Conservation (phyloP, 805 yeast genomes). For the Nakazawaea holstii region DNA sequence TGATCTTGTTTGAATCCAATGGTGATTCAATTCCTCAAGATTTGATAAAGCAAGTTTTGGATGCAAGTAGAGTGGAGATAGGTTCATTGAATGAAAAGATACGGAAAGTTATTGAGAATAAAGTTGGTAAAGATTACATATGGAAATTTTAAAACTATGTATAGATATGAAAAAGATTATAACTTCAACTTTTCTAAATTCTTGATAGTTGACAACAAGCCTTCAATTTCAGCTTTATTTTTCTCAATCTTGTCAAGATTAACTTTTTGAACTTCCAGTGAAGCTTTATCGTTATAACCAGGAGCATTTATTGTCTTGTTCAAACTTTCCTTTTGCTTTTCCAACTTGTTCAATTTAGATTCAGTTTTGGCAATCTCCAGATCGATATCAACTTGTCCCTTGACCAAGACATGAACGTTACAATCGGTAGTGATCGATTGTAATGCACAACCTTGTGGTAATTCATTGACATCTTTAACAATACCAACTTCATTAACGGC, state of each 20-base stretch:
- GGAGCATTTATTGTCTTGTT: constrained; percentile 64
- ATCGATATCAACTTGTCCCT: constrained; percentile 91
- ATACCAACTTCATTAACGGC: constrained; percentile 76
- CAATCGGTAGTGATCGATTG: constrained; percentile 75
- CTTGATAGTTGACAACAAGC: constrained; percentile 78
- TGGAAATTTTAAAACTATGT: constrained; percentile 52
- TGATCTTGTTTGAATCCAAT: constrained; percentile 62
- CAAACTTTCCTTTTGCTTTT: constrained; percentile 53
- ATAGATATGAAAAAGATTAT: no score
- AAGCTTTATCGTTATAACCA: constrained; percentile 86
- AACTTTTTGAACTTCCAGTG: constrained; percentile 71
- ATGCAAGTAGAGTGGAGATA: constrained; percentile 42
- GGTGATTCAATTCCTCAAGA: constrained; percentile 43
- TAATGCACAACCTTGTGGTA: constrained; percentile 90
- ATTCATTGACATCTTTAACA: constrained; percentile 53
- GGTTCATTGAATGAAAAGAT: constrained; percentile 32
- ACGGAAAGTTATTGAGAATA: constrained; percentile 42
- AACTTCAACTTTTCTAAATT: constrained; percentile 73
- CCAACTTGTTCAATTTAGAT: constrained; percentile 66
- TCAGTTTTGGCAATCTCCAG: constrained; percentile 81
- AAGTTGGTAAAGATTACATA: constrained; percentile 48
- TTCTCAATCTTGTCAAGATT: constrained; percentile 66
- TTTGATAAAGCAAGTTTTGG: constrained; percentile 48
- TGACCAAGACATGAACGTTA: constrained; percentile 85
- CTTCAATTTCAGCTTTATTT: constrained; percentile 81